Conservation (phyloP, 208 protist genomes). For the Trypanosoma theileri region DNA sequence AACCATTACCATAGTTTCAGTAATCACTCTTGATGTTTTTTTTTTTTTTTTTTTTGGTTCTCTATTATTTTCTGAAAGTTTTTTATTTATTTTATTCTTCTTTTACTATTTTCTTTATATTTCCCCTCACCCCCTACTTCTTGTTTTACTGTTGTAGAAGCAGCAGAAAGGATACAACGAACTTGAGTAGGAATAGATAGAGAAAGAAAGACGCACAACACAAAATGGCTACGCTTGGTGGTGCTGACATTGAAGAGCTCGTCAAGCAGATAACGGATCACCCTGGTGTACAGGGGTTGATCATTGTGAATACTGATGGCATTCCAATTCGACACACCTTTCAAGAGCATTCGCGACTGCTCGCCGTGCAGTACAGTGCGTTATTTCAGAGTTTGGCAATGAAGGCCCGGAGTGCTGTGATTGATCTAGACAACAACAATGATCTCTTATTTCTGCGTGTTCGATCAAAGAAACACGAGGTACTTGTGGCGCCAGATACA, state of each 20-base stretch:
- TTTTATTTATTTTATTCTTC: no score
- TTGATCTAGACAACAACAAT: slow-evolving; percentile 94
- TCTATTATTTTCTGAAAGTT: not conserved
- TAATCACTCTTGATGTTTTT: slow-evolving; percentile 2
- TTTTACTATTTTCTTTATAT: no score
- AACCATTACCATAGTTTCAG: not conserved
- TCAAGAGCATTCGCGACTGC: slow-evolving; percentile 79
- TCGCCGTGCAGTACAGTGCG: slow-evolving; percentile 93
- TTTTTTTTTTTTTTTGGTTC: not conserved
- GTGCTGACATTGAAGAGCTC: slow-evolving; percentile 95
- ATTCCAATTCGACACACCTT: slow-evolving; percentile 94
- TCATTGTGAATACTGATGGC: slow-evolving; percentile 96
- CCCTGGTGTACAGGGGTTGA: slow-evolving; percentile 92
- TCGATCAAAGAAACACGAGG: slow-evolving; percentile 95
- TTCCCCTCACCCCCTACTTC: no score
- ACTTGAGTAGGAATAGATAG: no score
- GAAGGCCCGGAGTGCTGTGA: slow-evolving; percentile 89
- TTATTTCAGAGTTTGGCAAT: slow-evolving; percentile 92
- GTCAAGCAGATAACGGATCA: slow-evolving; percentile 94
- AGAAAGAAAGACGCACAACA: no score
- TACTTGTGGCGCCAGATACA: slow-evolving; percentile 94
- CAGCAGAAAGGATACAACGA: no score
- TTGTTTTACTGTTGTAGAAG: no score
- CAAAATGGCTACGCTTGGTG: slow-evolving; percentile 55
- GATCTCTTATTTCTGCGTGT: slow-evolving; percentile 95